These are phyloP conservation scores for Corchorus olitorius DNA, from an alignment of 345 rosid species.

Conservation along the genomic window DNA sequence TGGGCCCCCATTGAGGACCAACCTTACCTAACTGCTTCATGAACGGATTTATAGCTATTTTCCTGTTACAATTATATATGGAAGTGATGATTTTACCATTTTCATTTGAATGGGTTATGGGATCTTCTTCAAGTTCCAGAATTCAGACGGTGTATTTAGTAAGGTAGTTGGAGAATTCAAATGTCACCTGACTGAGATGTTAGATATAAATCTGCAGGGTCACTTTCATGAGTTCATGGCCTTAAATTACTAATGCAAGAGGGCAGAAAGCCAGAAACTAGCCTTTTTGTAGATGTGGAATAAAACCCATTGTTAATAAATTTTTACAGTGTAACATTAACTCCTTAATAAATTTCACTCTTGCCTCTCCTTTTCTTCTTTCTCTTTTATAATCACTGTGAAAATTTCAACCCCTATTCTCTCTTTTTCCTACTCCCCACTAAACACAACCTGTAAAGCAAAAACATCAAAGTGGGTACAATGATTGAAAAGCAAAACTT, in stretches of 20 bases:
- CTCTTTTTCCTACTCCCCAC: conserved; percentile 9
- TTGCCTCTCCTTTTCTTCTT: not conserved
- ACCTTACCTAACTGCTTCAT: conserved; percentile 8
- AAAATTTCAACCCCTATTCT: conserved; percentile 9
- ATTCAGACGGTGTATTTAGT: not conserved
- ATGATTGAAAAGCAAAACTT: conserved; percentile 24
- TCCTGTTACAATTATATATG: not conserved
- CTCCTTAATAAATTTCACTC: conserved; percentile 10
- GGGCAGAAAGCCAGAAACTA: not conserved
- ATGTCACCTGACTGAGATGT: not conserved
- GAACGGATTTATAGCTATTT: not conserved
- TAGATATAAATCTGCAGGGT: conserved; percentile 4
- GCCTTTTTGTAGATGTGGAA: not conserved
- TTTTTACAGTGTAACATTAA: conserved; percentile 34
- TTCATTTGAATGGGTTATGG: not conserved
- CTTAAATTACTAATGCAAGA: not conserved
- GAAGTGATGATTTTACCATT: not conserved
- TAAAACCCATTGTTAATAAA: conserved; percentile 12
- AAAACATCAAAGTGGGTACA: conserved; percentile 18
- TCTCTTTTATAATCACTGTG: not conserved
- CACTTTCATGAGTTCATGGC: not conserved
- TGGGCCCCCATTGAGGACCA: conserved; percentile 24
- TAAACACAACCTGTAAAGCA: conserved; percentile 23
- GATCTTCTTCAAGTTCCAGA: not conserved
- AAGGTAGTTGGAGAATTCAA: not conserved